phyloP scores from a whole-genome alignment of 345 rosid species.

The Aegle marmelos region DNA sequence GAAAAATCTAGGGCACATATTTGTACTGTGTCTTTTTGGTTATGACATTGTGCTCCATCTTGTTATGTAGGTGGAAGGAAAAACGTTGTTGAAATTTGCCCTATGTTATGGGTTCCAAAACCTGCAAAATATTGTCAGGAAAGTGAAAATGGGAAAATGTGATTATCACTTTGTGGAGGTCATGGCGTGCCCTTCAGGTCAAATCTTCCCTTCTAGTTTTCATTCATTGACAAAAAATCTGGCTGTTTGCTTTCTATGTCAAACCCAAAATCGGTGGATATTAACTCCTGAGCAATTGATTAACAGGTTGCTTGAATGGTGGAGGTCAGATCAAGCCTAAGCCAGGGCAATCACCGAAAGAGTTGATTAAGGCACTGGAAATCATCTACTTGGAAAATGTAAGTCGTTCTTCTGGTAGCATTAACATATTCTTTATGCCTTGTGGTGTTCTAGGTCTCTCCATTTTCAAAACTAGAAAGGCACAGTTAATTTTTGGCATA shows the following conservation, averaged over 20 bases:
- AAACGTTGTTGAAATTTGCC: slow-evolving; percentile 72
- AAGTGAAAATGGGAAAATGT: slow-evolving; percentile 66
- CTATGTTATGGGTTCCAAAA: slow-evolving; percentile 90
- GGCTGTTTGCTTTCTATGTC: not conserved
- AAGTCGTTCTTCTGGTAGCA: slow-evolving; percentile 21
- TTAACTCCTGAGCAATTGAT: slow-evolving; percentile 2
- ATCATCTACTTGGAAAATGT: slow-evolving; percentile 71
- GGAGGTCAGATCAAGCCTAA: slow-evolving; percentile 96
- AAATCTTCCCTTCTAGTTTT: not conserved
- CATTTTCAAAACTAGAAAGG: not conserved
- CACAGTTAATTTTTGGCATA: not conserved
- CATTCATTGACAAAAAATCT: not conserved
- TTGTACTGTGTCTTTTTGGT: not conserved
- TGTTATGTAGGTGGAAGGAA: slow-evolving; percentile 65
- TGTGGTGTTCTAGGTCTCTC: not conserved
- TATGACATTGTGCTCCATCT: slow-evolving; percentile 12
- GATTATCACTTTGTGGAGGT: slow-evolving; percentile 95
- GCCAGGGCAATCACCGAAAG: slow-evolving; percentile 72
- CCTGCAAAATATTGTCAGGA: slow-evolving; percentile 87
- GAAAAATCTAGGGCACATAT: not conserved
- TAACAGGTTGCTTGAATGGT: slow-evolving; percentile 85
- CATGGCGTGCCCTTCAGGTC: slow-evolving; percentile 99
- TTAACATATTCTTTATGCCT: not conserved
- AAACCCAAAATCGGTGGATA: not conserved
- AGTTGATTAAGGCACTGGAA: slow-evolving; percentile 64